These are phyloP conservation scores for Phylloporus sp. DNA, from an alignment of 768 basidiomycete species.

Conservation along the genomic window DNA sequence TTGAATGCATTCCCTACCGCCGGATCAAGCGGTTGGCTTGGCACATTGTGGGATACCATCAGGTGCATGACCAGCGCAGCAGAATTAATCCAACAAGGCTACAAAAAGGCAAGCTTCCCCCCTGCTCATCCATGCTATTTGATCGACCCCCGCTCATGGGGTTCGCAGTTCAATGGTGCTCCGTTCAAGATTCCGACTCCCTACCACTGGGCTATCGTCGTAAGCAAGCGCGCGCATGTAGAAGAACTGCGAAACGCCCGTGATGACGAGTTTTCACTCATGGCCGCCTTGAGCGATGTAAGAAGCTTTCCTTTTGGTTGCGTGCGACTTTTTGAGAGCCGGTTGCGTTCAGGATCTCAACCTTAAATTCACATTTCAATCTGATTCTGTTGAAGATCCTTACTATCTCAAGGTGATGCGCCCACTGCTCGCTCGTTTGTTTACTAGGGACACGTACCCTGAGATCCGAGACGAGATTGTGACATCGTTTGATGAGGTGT, in stretches of 20 bases:
- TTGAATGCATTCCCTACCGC: no score
- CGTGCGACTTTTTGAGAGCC: background rate
- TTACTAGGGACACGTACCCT: constrained; percentile 34
- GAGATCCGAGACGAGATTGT: constrained; percentile 42
- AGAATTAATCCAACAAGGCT: constrained; percentile 28
- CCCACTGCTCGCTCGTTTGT: constrained; percentile 32
- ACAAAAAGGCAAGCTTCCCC: constrained; percentile 20
- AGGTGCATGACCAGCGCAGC: constrained; percentile 14
- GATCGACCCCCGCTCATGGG: background rate
- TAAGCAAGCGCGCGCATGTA: constrained; percentile 26
- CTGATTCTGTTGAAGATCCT: constrained; percentile 21
- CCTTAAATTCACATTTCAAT: constrained; percentile 33
- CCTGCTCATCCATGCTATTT: background rate
- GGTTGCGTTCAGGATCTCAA: constrained; percentile 31
- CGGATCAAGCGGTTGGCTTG: constrained; percentile 19
- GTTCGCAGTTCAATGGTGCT: constrained; percentile 19
- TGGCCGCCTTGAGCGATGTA: constrained; percentile 33
- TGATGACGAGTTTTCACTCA: constrained; percentile 35
- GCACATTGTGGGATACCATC: constrained; percentile 24
- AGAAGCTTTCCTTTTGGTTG: background rate
- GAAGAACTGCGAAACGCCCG: constrained; percentile 38
- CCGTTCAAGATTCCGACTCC: constrained; percentile 30
- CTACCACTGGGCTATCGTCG: constrained; percentile 36
- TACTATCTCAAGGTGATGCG: constrained; percentile 29
- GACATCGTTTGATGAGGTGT: constrained; percentile 34